Percentiles rank a stretch among this genome's conserved stretches.
Conservation (phyloP, 75 land plant species). For the Cupressus sempervirens region DNA sequence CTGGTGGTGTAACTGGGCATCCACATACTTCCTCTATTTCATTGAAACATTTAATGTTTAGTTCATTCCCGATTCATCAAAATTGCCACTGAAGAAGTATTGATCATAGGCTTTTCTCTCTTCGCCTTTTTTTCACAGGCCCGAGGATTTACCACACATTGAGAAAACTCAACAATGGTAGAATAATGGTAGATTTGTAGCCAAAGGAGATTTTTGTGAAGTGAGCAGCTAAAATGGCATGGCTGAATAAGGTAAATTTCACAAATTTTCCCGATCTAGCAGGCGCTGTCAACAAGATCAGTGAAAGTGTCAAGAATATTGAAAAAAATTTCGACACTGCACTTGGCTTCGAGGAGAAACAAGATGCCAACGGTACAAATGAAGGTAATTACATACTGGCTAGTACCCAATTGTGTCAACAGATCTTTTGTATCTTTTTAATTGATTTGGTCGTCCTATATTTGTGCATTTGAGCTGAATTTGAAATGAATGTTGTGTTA, state of each 20-base stretch:
- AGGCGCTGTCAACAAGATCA: slow-evolving; percentile 88
- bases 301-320: slow-evolving; percentile 96
- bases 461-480: not conserved
- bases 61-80: not conserved
- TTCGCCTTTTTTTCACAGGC: not conserved
- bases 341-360: slow-evolving; percentile 76
- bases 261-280: slow-evolving; percentile 79
- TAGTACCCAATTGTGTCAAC: not conserved
- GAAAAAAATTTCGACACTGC: slow-evolving; percentile 94
- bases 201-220: not conserved
- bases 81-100: not conserved
- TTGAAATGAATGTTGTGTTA: not conserved
- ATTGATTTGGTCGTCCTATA: not conserved
- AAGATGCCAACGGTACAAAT: slow-evolving; percentile 23
- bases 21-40: not conserved
- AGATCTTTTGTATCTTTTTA: too few species aligned
- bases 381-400: slow-evolving; percentile 8
- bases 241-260: slow-evolving; percentile 74
- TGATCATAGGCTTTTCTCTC: not conserved
- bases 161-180: not conserved
- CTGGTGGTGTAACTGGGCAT: not conserved
- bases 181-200: not conserved
- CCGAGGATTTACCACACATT: not conserved
- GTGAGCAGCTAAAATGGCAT: slow-evolving; percentile 56
- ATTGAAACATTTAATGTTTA: not conserved